These are phyloP conservation scores for Saccharomyces hybrid DNA, from an alignment of 1,139 yeast genomes.

Conservation along the genomic window DNA sequence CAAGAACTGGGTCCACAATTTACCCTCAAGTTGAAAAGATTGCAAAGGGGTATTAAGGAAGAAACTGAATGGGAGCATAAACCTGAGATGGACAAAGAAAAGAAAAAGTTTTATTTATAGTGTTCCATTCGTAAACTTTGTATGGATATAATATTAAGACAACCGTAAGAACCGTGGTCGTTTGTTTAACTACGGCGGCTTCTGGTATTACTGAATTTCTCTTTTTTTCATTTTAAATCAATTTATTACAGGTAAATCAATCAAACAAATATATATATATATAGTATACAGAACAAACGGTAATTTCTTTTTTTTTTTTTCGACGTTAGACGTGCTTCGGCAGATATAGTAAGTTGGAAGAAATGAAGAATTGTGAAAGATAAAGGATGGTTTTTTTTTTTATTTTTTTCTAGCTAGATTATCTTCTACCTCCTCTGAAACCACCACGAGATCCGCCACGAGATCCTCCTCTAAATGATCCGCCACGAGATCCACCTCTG, in stretches of 20 bases:
- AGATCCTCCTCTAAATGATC: conserved; percentile 16
- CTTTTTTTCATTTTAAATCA: background rate
- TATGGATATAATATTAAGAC: background rate
- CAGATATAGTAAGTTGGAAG: background rate
- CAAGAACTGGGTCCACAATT: conserved; percentile 97
- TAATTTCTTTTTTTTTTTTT: conserved; percentile 7
- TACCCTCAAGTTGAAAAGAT: conserved; percentile 75
- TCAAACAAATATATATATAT: background rate
- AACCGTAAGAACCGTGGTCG: background rate
- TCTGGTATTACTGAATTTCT: background rate
- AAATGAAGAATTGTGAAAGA: background rate
- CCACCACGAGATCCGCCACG: conserved; percentile 25
- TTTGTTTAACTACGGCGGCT: background rate
- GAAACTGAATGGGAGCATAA: conserved; percentile 96
- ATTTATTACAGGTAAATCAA: background rate
- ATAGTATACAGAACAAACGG: conserved; percentile 6
- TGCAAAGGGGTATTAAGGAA: conserved; percentile 85
- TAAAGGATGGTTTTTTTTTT: background rate
- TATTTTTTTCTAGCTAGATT: background rate
- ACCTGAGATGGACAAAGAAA: conserved; percentile 93
- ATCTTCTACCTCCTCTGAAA: conserved; percentile 13
- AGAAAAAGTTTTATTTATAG: conserved; percentile 80
- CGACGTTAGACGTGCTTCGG: background rate
- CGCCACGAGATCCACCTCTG: conserved; percentile 24
- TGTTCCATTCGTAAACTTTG: conserved; percentile 6